These are phyloP conservation scores for Penicillium steckii DNA, from an alignment of 495 filamentous ascomycete species.

Conservation along the genomic window DNA sequence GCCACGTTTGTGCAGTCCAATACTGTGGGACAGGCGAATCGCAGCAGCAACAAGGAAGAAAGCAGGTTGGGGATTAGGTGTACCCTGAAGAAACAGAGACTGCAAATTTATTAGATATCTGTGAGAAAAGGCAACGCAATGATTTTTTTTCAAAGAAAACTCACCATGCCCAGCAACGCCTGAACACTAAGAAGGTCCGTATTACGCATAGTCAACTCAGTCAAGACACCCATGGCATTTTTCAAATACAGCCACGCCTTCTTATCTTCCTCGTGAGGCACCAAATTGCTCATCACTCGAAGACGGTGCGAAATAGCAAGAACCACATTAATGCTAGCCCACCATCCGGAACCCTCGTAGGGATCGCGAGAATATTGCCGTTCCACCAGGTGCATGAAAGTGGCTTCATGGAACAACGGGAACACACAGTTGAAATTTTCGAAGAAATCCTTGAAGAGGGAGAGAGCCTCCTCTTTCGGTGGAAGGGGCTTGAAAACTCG, in stretches of 20 bases:
- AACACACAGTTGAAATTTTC: conserved; percentile 99
- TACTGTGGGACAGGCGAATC: conserved; percentile 87
- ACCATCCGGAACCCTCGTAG: conserved; percentile 97
- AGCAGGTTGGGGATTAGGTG: conserved; percentile 92
- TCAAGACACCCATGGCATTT: conserved; percentile 90
- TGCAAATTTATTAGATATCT: conserved; percentile 24
- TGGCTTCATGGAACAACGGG: conserved; percentile 94
- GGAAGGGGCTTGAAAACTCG: conserved; percentile 82
- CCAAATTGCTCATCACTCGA: conserved; percentile 92
- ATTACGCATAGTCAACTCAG: conserved; percentile 91
- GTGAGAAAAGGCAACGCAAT: too few species aligned
- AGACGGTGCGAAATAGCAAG: conserved; percentile 88
- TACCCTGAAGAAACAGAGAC: conserved; percentile 93
- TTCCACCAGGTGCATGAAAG: conserved; percentile 95
- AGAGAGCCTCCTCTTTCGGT: conserved; percentile 74
- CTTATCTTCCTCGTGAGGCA: conserved; percentile 84
- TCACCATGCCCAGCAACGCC: conserved; percentile 87
- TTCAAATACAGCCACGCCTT: conserved; percentile 95
- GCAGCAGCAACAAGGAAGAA: conserved; percentile 93
- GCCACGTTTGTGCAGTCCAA: conserved; percentile 91
- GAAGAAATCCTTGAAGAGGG: conserved; percentile 88
- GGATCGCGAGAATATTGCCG: conserved; percentile 88
- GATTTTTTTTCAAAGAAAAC: conserved; percentile 11
- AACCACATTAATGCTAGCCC: conserved; percentile 93
- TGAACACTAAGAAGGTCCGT: conserved; percentile 97